phyloP scores from a whole-genome alignment of 208 protist species.

The Leishmania major region DNA sequence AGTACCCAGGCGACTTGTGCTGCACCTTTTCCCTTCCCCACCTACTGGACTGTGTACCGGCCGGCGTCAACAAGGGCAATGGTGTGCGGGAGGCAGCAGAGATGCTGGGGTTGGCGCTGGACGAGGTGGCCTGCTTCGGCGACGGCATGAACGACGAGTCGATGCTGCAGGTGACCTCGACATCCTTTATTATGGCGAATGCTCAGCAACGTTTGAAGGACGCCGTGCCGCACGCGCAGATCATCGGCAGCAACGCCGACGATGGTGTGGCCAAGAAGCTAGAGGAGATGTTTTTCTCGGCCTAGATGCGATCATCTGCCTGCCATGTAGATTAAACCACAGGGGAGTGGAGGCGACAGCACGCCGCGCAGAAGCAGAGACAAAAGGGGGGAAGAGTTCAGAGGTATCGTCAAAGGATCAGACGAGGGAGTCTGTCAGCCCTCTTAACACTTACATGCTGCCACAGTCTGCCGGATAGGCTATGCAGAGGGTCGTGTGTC shows the following conservation, averaged over 20 bases:
- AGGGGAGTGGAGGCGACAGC: background rate
- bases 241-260: conserved; percentile 56
- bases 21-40: conserved; percentile 33
- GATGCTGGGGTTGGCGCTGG: conserved; percentile 34
- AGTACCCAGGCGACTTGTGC: conserved; percentile 14
- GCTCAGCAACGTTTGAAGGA: conserved; percentile 37
- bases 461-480: background rate
- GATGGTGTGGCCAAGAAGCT: conserved; percentile 82
- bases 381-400: background rate
- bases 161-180: conserved; percentile 55
- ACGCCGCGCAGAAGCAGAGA: background rate
- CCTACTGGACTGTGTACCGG: conserved; percentile 40
- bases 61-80: conserved; percentile 60
- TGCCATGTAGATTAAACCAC: background rate
- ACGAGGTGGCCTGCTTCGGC: conserved; percentile 64
- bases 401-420: background rate
- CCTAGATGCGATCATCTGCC: background rate
- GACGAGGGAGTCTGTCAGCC: background rate
- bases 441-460: background rate
- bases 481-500: background rate
- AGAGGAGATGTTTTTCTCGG: conserved; percentile 49
- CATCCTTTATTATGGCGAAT: conserved; percentile 67
- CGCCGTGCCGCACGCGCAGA: conserved; percentile 35
- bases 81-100: conserved; percentile 52
- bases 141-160: conserved; percentile 74